Evolutionary conservation across 495 filamentous ascomycete genomes (phyloP), one percentile per base, ranked within the genome.

Genomic region (Penicillium soppii): DNA sequence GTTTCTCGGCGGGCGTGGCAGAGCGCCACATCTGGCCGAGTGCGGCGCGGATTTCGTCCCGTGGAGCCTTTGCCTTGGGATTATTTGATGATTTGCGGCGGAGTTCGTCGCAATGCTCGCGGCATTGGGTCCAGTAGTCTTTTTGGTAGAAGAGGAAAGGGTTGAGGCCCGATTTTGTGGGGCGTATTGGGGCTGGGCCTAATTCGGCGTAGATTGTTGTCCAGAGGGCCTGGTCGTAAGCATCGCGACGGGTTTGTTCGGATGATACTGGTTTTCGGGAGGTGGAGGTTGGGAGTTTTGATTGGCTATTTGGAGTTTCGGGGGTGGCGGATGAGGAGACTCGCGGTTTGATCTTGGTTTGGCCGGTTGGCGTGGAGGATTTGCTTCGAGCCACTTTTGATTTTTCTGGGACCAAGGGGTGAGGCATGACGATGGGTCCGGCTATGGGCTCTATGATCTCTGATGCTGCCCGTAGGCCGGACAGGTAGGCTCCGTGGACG

Each of bases 401-500:
- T 44, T 79, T 81, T 43, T 86, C 89, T 7, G 85, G 85, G 17
- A 97, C 82, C 7, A 96, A 77, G 0, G 91, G 92, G 13, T 69
- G 72, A 7, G 89, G 85, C 7, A 95, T 69, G 22, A 82, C 65
- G 52, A 97, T 92, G 1, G 91, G 87, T 2, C 94, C 95, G 38
- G 91, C 65, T 58, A 95, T 77, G 7, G 83, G 68, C 43, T 89
- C 84, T 40, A 95, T 77, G 1, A 97, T 78, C 51, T 97, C 91
- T 15, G 88, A 81, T 3, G 95, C 94, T 4, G 88, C 92, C 15
- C 92, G 84, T 3, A 97, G 77, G 7, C 94, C 94, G 7, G 91
- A 95, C 17, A 99, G 82, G 66, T 96, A 99, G 5, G 94, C 94
- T 6, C 94, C 94, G 57, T 99, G 94, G 1, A 97, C 94, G 5